phyloP scores from a whole-genome alignment of 345 rosid species.

The Eucalyptus sp. region DNA sequence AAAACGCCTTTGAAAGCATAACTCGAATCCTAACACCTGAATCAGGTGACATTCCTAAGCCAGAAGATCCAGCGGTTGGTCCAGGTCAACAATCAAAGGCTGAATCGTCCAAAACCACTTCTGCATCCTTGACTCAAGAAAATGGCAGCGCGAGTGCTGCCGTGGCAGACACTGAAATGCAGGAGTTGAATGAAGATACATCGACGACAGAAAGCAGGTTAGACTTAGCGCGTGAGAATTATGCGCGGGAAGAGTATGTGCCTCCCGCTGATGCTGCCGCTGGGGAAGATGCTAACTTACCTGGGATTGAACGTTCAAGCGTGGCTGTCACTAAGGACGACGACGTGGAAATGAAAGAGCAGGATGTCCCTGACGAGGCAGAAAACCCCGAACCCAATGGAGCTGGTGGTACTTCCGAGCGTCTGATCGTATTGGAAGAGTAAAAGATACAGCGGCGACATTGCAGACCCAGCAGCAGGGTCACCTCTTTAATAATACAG shows the following conservation, averaged over 20 bases:
- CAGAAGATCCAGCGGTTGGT: neutral
- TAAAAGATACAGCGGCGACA: neutral
- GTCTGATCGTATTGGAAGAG: constrained; percentile 25
- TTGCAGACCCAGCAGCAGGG: neutral
- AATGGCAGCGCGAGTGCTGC: neutral
- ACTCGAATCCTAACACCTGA: constrained; percentile 30
- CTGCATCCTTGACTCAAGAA: neutral
- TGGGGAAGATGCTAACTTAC: neutral
- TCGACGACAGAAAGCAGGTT: neutral
- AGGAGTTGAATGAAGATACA: neutral
- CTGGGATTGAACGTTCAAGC: neutral
- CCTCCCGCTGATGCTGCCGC: neutral
- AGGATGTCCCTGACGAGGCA: neutral
- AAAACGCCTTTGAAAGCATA: constrained; percentile 25
- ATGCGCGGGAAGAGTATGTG: neutral
- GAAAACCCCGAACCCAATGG: neutral
- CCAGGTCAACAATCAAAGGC: neutral
- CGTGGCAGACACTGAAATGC: constrained; percentile 5
- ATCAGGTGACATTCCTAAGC: neutral
- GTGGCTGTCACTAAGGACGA: neutral
- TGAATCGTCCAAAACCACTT: neutral
- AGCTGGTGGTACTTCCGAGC: neutral
- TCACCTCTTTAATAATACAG: neutral
- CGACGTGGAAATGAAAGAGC: neutral
- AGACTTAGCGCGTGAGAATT: neutral